Evolutionary conservation across 2,329 filamentous ascomycete genomes (phyloP), one percentile per base, ranked within the genome.

Genomic region (Fusarium stilboides): DNA sequence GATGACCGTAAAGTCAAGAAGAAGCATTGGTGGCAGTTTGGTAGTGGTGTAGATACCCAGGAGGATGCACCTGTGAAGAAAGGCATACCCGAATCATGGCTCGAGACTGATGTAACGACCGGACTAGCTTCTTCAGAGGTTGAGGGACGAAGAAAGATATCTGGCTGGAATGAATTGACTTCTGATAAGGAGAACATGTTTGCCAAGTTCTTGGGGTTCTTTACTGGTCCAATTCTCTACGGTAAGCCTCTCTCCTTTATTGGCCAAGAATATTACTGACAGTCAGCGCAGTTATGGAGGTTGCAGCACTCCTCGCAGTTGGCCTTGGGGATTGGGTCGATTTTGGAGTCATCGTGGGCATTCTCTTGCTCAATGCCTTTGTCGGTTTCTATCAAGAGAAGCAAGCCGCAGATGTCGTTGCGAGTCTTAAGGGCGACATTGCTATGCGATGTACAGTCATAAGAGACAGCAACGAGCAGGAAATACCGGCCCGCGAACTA

Each of bases 11-110:
- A 68, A 5, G 20, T 22, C 14, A 58, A 65, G 36, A 68, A 68
- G 60, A 68, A 62, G 42, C 60, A 54, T 24, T 68, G 65, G 65
- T 68, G 65, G 65, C 66, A 65, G 37, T 61, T 68, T 1, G 65
- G 65, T 6, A 55, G 47, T 5, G 45, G 45, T 8, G 42, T 65
- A 8, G 46, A 65, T 14, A n/a, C 55, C 0, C 44, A 53, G 14
- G 54, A 61, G 1, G 55, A 42, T 9, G 15, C 45, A 2, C 20
- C 42, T 15, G 14, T 19, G 1, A 69, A 69, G 14, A 26, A 54
- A 13, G 65, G 65, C 8, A 24, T 51, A 19, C 52, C 65, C 3
- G 65, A 69, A 20, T 50, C 54, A 1, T 68, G 65, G 65, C 39
- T 68, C 8, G 65, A 68, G 24, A 68, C 65, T 0, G 65, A 68